Conservation (phyloP, 2,329 filamentous ascomycete genomes). For the Alternaria triticina region DNA sequence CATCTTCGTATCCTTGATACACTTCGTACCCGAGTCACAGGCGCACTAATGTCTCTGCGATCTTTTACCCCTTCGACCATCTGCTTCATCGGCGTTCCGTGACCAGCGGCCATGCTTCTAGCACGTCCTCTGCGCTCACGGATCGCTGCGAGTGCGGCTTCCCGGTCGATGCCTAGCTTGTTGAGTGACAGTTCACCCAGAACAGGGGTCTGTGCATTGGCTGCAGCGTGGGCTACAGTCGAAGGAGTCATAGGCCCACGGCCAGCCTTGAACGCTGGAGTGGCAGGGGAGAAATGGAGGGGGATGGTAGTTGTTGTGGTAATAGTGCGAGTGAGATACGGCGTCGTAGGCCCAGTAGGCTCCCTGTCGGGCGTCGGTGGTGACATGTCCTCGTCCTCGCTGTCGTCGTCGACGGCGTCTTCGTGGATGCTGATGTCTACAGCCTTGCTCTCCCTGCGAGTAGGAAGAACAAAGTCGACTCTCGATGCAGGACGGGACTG, state of each 20-base stretch:
- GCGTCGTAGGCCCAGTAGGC: constrained; percentile 37
- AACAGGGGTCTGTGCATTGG: constrained; percentile 35
- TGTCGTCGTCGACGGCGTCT: constrained; percentile 41
- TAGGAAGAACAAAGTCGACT: constrained; percentile 13
- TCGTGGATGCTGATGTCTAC: constrained; percentile 39
- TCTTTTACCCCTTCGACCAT: constrained; percentile 59
- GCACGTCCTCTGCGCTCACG: constrained; percentile 74
- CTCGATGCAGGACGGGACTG: constrained; percentile 10
- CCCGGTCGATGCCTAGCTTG: constrained; percentile 59
- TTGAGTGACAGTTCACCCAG: constrained; percentile 44
- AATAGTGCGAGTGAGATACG: constrained; percentile 49
- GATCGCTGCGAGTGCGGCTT: constrained; percentile 78
- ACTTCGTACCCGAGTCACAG: constrained; percentile 39
- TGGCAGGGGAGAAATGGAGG: constrained; percentile 53
- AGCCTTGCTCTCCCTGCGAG: constrained; percentile 20
- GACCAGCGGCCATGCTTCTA: constrained; percentile 69
- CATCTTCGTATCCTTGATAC: constrained; percentile 35
- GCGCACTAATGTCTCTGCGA: constrained; percentile 57
- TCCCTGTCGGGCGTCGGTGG: constrained; percentile 27
- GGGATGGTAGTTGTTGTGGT: constrained; percentile 58
- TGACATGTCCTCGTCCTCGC: constrained; percentile 36
- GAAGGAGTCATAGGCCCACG: constrained; percentile 39
- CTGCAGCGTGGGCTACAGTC: constrained; percentile 45
- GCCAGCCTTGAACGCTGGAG: constrained; percentile 39
- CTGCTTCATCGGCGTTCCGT: constrained; percentile 66